These are phyloP conservation scores for Perkinsus olseni DNA, from an alignment of 169 alveolate species.

Conservation along the genomic window DNA sequence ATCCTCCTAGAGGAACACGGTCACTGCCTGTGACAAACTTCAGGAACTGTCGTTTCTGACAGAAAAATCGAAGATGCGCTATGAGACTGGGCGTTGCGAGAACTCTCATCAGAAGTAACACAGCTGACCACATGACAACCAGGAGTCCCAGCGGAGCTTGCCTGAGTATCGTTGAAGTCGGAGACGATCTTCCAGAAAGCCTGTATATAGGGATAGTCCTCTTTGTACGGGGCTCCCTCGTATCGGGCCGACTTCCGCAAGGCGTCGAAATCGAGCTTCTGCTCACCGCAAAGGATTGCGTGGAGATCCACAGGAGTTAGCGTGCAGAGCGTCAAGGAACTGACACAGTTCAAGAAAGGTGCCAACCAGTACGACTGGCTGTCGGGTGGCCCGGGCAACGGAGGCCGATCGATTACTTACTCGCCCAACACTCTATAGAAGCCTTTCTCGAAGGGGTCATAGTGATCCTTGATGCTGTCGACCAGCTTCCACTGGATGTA, in stretches of 20 bases:
- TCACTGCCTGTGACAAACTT: slow-evolving; percentile 58
- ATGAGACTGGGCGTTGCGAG: background rate
- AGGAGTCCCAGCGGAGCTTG: background rate
- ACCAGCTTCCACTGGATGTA: slow-evolving; percentile 48
- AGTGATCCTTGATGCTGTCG: slow-evolving; percentile 40
- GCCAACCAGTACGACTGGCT: no score
- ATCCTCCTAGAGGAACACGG: slow-evolving; percentile 49
- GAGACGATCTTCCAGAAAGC: slow-evolving; percentile 50
- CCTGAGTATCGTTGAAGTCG: slow-evolving; percentile 35
- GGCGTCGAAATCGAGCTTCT: slow-evolving; percentile 52
- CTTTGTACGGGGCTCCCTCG: slow-evolving; percentile 46
- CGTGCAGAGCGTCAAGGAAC: background rate
- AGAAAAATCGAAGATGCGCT: background rate
- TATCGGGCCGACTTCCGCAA: slow-evolving; percentile 47
- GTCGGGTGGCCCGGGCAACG: no score
- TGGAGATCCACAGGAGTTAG: slow-evolving; percentile 55
- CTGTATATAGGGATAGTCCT: background rate
- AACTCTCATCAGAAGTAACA: no score
- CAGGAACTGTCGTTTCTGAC: slow-evolving; percentile 47
- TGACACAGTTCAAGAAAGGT: background rate
- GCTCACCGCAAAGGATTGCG: slow-evolving; percentile 55
- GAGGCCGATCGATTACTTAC: no score
- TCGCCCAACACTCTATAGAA: slow-evolving; percentile 52
- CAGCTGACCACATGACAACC: no score
- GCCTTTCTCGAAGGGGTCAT: slow-evolving; percentile 55